Evolutionary conservation across 2,329 filamentous ascomycete species (phyloP).

Genomic region (Neopestalotiopsis sp.): DNA sequence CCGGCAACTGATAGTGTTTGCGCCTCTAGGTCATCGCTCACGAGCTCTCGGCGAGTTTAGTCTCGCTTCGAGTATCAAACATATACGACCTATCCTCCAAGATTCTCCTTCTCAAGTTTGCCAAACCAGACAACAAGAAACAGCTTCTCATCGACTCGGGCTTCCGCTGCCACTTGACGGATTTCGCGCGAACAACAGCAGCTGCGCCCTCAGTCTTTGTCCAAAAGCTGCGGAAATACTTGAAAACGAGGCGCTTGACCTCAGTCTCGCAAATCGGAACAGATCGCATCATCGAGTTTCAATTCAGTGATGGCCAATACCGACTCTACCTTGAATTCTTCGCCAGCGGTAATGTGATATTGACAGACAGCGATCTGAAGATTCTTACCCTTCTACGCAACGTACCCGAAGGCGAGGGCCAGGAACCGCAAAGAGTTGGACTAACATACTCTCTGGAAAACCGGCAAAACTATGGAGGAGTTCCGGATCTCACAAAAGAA

Average conservation of each 20-base stretch:
- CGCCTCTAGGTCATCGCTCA: slow-evolving; percentile 81
- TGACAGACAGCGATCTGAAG: slow-evolving; percentile 84
- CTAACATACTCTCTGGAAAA: slow-evolving; percentile 79
- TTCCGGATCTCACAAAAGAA: slow-evolving; percentile 76
- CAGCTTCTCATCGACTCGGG: slow-evolving; percentile 93
- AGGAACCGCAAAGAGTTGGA: slow-evolving; percentile 81
- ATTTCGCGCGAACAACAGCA: slow-evolving; percentile 86
- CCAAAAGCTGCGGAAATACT: slow-evolving; percentile 79
- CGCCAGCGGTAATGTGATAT: slow-evolving; percentile 90
- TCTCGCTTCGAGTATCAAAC: slow-evolving; percentile 83
- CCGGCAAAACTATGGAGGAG: slow-evolving; percentile 80
- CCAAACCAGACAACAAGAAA: slow-evolving; percentile 85
- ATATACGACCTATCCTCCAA: slow-evolving; percentile 96
- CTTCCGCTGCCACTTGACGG: slow-evolving; percentile 93
- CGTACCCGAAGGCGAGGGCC: slow-evolving; percentile 80
- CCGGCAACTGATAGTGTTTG: not conserved
- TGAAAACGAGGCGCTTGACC: slow-evolving; percentile 87
- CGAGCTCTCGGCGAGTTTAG: slow-evolving; percentile 81
- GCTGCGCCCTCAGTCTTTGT: slow-evolving; percentile 86
- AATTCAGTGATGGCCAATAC: slow-evolving; percentile 91
- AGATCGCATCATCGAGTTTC: slow-evolving; percentile 89
- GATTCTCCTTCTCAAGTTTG: slow-evolving; percentile 90
- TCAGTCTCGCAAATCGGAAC: slow-evolving; percentile 85
- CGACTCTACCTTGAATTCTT: slow-evolving; percentile 94
- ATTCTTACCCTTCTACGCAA: slow-evolving; percentile 82